Evolutionary conservation across 2,329 filamentous ascomycete species (phyloP).

Genomic region (Ophidiomyces ophidiicola): DNA sequence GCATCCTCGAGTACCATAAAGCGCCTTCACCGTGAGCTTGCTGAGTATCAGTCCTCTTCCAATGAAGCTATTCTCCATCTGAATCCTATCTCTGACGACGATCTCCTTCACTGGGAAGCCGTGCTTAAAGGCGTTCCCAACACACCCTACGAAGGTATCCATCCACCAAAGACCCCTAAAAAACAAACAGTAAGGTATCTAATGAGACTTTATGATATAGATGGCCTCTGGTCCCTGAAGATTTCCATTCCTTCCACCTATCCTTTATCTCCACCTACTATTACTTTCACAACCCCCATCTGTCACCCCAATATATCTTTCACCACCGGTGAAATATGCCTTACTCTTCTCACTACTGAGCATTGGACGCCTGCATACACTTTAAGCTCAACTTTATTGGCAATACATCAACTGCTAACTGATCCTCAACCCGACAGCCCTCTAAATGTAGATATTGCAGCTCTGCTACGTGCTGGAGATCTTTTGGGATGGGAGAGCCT

Average conservation of each 20-base stretch:
- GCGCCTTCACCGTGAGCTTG: slow-evolving; percentile 50
- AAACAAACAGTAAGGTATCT: not conserved
- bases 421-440: slow-evolving; percentile 37
- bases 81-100: slow-evolving; percentile 44
- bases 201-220: slow-evolving; percentile 31
- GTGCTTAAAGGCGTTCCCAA: slow-evolving; percentile 48
- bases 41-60: slow-evolving; percentile 44
- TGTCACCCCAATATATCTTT: slow-evolving; percentile 72
- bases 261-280: slow-evolving; percentile 62
- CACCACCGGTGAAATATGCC: slow-evolving; percentile 77
- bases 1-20: slow-evolving; percentile 37
- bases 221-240: slow-evolving; percentile 69
- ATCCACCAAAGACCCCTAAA: slow-evolving; percentile 1
- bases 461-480: slow-evolving; percentile 36
- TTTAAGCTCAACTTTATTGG: slow-evolving; percentile 41
- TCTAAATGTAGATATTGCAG: slow-evolving; percentile 39
- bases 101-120: slow-evolving; percentile 49
- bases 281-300: slow-evolving; percentile 71
- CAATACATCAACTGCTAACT: slow-evolving; percentile 37
- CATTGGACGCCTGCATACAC: slow-evolving; percentile 82
- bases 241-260: slow-evolving; percentile 68
- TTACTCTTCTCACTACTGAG: slow-evolving; percentile 62
- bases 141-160: slow-evolving; percentile 48
- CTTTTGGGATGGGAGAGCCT: slow-evolving; percentile 35
- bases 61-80: slow-evolving; percentile 46